Evolutionary conservation across 208 protist genomes (phyloP).

Genomic region (Trypanosoma theileri): DNA sequence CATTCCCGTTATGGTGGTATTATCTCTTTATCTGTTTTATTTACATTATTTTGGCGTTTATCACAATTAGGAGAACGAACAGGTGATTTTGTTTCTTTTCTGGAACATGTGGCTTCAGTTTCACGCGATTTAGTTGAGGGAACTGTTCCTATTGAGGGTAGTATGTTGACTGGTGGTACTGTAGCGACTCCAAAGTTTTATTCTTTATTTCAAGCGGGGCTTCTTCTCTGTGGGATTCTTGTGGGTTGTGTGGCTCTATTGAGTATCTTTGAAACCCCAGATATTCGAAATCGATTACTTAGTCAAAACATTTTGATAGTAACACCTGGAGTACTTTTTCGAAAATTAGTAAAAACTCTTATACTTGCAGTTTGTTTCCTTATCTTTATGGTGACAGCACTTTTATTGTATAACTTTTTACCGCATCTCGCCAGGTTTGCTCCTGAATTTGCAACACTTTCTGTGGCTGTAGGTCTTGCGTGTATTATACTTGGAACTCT

Average conservation of each 20-base stretch:
- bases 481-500: slow-evolving; percentile 66
- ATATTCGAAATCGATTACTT: slow-evolving; percentile 36
- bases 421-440: slow-evolving; percentile 26
- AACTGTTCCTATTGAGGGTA: background rate
- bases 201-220: slow-evolving; percentile 12
- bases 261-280: slow-evolving; percentile 23
- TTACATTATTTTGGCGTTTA: slow-evolving; percentile 11
- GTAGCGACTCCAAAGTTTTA: slow-evolving; percentile 3
- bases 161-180: background rate
- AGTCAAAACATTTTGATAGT: slow-evolving; percentile 46
- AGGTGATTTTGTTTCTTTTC: slow-evolving; percentile 21
- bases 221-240: slow-evolving; percentile 19
- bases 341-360: slow-evolving; percentile 60
- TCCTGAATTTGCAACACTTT: slow-evolving; percentile 36
- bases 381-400: slow-evolving; percentile 27
- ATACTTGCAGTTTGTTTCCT: slow-evolving; percentile 49
- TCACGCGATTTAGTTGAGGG: slow-evolving; percentile 20
- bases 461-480: slow-evolving; percentile 42
- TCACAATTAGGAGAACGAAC: slow-evolving; percentile 10
- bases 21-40: slow-evolving; percentile 22
- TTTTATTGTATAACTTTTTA: slow-evolving; percentile 23
- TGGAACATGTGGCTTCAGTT: slow-evolving; percentile 6
- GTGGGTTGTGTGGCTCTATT: slow-evolving; percentile 27
- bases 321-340: slow-evolving; percentile 58
- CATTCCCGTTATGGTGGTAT: slow-evolving; percentile 59